Conservation (phyloP, 192 early-diverging fungal genomes). For the Coemansia sp. region DNA sequence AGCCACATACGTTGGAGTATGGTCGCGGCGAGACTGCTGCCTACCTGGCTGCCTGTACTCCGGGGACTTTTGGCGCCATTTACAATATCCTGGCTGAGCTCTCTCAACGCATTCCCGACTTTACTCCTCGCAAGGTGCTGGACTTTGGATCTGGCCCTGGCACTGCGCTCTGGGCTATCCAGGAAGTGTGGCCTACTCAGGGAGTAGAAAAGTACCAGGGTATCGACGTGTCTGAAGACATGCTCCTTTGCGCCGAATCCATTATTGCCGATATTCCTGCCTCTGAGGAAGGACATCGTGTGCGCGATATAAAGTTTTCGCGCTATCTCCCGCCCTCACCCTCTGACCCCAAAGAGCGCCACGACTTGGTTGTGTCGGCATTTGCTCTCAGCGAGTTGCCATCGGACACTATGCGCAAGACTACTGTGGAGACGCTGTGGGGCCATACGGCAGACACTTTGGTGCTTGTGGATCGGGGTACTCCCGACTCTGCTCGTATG, state of each 20-base stretch:
- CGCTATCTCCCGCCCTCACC: conserved; percentile 65
- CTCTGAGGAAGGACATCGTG: neutral
- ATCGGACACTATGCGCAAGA: conserved; percentile 63
- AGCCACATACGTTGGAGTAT: conserved; percentile 71
- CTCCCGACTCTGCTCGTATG: conserved; percentile 67
- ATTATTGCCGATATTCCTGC: conserved; percentile 31
- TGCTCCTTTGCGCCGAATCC: conserved; percentile 71
- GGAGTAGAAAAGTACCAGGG: conserved; percentile 59
- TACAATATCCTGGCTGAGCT: conserved; percentile 72
- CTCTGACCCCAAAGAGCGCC: conserved; percentile 22
- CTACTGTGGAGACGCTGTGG: conserved; percentile 77
- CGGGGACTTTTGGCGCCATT: conserved; percentile 67
- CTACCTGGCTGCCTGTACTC: conserved; percentile 69
- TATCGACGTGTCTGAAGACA: conserved; percentile 76
- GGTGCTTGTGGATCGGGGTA: conserved; percentile 84
- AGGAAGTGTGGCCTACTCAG: conserved; percentile 57
- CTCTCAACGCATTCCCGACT: conserved; percentile 61
- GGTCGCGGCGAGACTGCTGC: conserved; percentile 71
- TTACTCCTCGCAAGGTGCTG: conserved; percentile 62
- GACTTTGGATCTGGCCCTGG: conserved; percentile 88
- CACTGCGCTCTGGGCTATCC: conserved; percentile 77
- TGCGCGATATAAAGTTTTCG: conserved; percentile 54
- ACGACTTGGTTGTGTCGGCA: conserved; percentile 74
- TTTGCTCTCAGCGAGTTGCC: conserved; percentile 78
- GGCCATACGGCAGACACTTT: conserved; percentile 74